Conservation (phyloP, 1,139 yeast species). For the Zygosaccharomyces sapae region DNA sequence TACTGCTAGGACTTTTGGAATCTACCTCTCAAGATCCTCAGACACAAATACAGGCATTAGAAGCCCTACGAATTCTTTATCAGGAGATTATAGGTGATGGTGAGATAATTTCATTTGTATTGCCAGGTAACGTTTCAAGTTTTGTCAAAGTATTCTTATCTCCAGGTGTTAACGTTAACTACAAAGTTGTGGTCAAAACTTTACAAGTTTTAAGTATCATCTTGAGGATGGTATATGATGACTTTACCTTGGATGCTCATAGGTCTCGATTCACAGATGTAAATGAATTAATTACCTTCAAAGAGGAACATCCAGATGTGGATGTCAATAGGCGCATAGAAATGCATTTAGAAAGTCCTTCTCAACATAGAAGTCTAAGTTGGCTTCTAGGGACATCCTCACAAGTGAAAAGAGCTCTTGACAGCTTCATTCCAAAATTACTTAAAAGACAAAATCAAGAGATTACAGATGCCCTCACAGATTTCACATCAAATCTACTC, state of each 20-base stretch:
- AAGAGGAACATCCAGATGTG: conserved; percentile 8
- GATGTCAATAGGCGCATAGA: conserved; percentile 20
- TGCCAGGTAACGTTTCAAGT: conserved; percentile 56
- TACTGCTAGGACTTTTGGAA: conserved; percentile 40
- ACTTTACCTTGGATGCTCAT: conserved; percentile 36
- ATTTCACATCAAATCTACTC: conserved; percentile 35
- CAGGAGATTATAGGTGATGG: conserved; percentile 42
- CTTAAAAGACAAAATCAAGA: conserved; percentile 26
- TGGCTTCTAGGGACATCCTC: conserved; percentile 66
- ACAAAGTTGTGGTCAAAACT: conserved; percentile 38
- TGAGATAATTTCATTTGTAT: conserved; percentile 48
- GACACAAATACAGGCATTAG: conserved; percentile 39
- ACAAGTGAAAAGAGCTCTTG: conserved; percentile 44
- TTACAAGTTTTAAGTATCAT: conserved; percentile 38
- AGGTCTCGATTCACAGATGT: conserved; percentile 13
- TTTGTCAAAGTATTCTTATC: conserved; percentile 43
- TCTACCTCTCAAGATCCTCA: conserved; percentile 29
- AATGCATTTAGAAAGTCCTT: conserved; percentile 13
- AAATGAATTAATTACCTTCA: conserved; percentile 4
- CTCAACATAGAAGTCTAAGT: conserved; percentile 45
- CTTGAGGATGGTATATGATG: conserved; percentile 41
- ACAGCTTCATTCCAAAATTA: conserved; percentile 41
- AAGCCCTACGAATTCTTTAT: conserved; percentile 39
- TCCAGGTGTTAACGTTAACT: conserved; percentile 41
- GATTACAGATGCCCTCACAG: conserved; percentile 23